Base-by-base conservation (phyloP, 768 basidiomycete genomes). In the Boletus eberwhitei region DNA sequence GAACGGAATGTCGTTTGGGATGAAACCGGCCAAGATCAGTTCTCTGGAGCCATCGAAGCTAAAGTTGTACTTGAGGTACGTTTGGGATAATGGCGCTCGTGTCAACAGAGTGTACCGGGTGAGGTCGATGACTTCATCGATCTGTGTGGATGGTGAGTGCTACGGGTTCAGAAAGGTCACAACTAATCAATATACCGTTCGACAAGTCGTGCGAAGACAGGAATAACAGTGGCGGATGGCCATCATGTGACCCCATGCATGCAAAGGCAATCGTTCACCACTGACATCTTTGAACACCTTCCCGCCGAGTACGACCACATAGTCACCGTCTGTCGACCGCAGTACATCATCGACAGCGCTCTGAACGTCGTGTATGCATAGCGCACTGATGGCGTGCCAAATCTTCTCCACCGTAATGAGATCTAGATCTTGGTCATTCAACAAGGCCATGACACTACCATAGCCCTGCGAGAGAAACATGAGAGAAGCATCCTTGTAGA, bases 381-480 rank as follows among this genome's bases (percentile, higher is more conserved):
- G 48, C 14, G 57, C 37, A 16, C 59, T 59, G 50, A 75, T 60
- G 9, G 62, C 60, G 16, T 54, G 48, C 74, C 72, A 74, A 24
- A 75, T 62, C 53, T 66, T 74, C 57, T 73, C 71, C 35, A 70
- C 59, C 4, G 64, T 70, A 12, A 48, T 40, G 34, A 71, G 52
- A 43, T 74, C 73, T 31, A 74, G 60, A 13, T 59, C 52, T 13
- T 62, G 34, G 41, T 72, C 71, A 43, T 46, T 64, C 38, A 75
- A 57, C 49, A 75, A 54, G 13, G 60, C 59, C 58, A 55, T 54
- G 40, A 69, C 71, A 42, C 58, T 62, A 13, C 59, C 53, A 47
- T 75, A 74, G 53, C 57, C 68, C 50, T 74, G 72, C 3, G 74
- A 66, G 36, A 70, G 60, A 44, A 74, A 64, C 67, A 73, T 73